Conservation (phyloP, 2,329 filamentous ascomycete genomes). For the Fusarium domesticum region DNA sequence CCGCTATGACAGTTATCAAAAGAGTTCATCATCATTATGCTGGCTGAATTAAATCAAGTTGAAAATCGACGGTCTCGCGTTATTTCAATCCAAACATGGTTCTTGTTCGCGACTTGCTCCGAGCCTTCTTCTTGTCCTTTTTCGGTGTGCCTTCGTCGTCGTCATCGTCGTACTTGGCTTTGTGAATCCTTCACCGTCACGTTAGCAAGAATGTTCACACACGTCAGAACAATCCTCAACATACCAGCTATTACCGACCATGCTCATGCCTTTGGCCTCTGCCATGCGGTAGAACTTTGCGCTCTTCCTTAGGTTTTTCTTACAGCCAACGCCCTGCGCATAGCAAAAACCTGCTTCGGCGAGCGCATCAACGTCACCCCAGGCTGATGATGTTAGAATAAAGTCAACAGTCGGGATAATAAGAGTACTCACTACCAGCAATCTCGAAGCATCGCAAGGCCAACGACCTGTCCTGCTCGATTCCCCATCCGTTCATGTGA, state of each 20-base stretch:
- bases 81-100: constrained; percentile 62
- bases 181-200: constrained; percentile 73
- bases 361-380: constrained; percentile 93
- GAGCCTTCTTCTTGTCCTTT: constrained; percentile 59
- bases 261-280: constrained; percentile 90
- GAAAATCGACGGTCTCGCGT: constrained; percentile 5
- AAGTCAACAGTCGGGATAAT: background rate
- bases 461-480: constrained; percentile 83
- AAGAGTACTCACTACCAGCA: constrained; percentile 64
- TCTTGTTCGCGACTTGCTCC: constrained; percentile 73
- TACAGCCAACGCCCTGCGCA: constrained; percentile 86
- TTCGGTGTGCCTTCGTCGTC: constrained; percentile 47
- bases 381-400: constrained; percentile 50
- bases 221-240: constrained; percentile 36
- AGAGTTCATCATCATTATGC: constrained; percentile 33
- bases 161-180: constrained; percentile 84
- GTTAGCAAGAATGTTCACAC: constrained; percentile 1
- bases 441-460: constrained; percentile 95
- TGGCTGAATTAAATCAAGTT: constrained; percentile 15
- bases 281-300: constrained; percentile 88
- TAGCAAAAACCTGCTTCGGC: constrained; percentile 97
- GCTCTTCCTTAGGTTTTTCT: constrained; percentile 93
- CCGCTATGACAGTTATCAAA: constrained; percentile 33
- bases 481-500: constrained; percentile 98
- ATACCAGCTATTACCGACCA: constrained; percentile 98